These are phyloP conservation scores for Lichtheimia corymbifera DNA, from an alignment of 371 early-diverging fungal genomes.

Conservation along the genomic window DNA sequence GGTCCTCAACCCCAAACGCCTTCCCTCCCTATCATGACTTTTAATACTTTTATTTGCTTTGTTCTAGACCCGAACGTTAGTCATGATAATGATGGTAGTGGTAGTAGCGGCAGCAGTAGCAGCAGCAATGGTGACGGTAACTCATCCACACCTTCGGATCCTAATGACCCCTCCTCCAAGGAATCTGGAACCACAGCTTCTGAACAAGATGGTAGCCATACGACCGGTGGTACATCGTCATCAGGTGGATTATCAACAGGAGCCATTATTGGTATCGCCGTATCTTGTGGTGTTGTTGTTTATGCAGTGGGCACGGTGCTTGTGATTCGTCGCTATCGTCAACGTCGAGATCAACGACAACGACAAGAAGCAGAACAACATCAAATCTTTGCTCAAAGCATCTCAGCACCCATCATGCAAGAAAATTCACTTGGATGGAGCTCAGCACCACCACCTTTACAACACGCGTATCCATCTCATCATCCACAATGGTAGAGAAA, in stretches of 20 bases:
- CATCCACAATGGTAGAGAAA: constrained; percentile 13
- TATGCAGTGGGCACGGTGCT: constrained; percentile 46
- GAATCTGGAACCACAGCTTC: background rate
- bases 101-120: background rate
- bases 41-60: no score
- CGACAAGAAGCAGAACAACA: constrained; percentile 35
- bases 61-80: background rate
- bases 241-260: constrained; percentile 29
- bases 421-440: constrained; percentile 23
- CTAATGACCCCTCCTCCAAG: background rate
- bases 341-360: constrained; percentile 25
- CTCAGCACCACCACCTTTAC: constrained; percentile 9
- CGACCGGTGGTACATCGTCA: background rate
- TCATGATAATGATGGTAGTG: constrained; percentile 2
- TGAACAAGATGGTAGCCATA: background rate
- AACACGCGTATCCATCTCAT: background rate
- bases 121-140: background rate
- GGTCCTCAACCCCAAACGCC: no score
- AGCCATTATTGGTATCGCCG: constrained; percentile 45
- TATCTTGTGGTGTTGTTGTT: constrained; percentile 39
- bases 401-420: constrained; percentile 29
- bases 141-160: background rate
- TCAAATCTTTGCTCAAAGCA: constrained; percentile 32
- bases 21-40: no score
- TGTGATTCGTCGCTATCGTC: constrained; percentile 34